Base-by-base conservation (phyloP, 2,329 filamentous ascomycete species). In the Apiospora saccharicola region DNA sequence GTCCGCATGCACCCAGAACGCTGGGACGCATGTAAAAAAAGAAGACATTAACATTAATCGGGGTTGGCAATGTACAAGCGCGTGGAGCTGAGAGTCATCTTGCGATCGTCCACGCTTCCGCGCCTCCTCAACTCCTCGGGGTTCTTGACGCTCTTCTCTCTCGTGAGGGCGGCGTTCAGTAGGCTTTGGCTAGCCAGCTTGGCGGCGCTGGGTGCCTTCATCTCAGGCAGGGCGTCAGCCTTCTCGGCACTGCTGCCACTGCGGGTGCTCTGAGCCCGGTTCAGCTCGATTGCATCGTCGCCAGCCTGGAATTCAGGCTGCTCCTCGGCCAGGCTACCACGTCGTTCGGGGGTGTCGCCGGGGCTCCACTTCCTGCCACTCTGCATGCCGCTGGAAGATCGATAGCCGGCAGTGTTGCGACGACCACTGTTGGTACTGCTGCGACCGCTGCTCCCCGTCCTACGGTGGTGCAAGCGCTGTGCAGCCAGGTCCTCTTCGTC, bases 11-110 rank as follows among this genome's bases (percentile, higher is more conserved):
- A 14, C 47, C 68, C 46, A 24, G 34, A n/a, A 22, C 47, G 30
- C 37, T 13, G 47, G 44, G 26, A 30, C 26, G 10, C 43, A 24
- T 10, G 6, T 26, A 44, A 49, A 22, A 34, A 51, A 41, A n/a
- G 6, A 19, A 41, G n/a, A 70, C 44, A 70, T 44, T 47, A 47
- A 57, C 68, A 57, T 85, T 83, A 89, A 82, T 96, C 94, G 24
- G 94, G 94, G 82, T 97, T 97, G 77, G 94, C 94, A 79, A 97
- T 95, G 82, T 93, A 96, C 72, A 97, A 87, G 74, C 94, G 89
- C 68, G 91, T 91, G 41, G 90, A 88, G 26, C 89, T 90, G 80
- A 96, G 91, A 1, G 93, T 95, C 82, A 90, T 92, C 6, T 92
- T 93, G 78, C 93, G 87, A 82, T 96, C 94, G 80, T 96, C 94